Conservation (phyloP, 1,284 basidiomycete genomes). For the Fomitopsis pinicola region DNA sequence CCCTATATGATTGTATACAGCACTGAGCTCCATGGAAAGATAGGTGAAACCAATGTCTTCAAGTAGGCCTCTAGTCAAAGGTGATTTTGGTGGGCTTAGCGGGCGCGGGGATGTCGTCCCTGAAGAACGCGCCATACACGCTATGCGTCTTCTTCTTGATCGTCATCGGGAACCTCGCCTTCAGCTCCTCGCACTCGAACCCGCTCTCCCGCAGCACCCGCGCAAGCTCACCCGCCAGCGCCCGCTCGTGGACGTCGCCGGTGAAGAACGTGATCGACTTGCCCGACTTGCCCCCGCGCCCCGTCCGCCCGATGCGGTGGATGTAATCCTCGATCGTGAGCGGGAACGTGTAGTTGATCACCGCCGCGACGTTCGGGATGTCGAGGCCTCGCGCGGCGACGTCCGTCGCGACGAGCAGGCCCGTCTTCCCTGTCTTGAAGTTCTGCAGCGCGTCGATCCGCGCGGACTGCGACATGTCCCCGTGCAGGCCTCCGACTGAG, state of each 20-base stretch:
- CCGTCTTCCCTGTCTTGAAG: constrained; percentile 85
- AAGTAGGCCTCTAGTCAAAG: constrained; percentile 37
- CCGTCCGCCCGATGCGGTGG: constrained; percentile 95
- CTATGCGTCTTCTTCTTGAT: constrained; percentile 95
- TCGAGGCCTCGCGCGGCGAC: constrained; percentile 96
- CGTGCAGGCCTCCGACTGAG: constrained; percentile 86
- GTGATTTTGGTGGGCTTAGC: constrained; percentile 87
- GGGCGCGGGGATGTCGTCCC: constrained; percentile 72
- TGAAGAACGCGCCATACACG: constrained; percentile 82
- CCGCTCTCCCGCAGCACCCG: constrained; percentile 88
- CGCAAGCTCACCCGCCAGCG: constrained; percentile 93
- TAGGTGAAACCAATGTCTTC: neutral
- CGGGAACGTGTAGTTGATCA: constrained; percentile 97
- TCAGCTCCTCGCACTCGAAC: constrained; percentile 74
- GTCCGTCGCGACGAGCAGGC: constrained; percentile 93
- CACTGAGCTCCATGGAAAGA: too few species aligned
- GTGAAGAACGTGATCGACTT: constrained; percentile 98
- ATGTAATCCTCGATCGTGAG: constrained; percentile 96
- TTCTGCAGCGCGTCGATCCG: constrained; percentile 85
- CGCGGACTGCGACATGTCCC: constrained; percentile 87
- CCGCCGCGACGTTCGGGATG: constrained; percentile 92
- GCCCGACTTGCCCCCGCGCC: constrained; percentile 87
- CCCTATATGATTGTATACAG: too few species aligned
- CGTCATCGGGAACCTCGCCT: constrained; percentile 85
- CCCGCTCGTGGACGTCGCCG: constrained; percentile 79